Percentiles rank a stretch among this genome's conserved stretches.
These are phyloP conservation scores for Fusarium sp. DNA, from an alignment of 2,329 filamentous ascomycete genomes.

Conservation along the genomic window DNA sequence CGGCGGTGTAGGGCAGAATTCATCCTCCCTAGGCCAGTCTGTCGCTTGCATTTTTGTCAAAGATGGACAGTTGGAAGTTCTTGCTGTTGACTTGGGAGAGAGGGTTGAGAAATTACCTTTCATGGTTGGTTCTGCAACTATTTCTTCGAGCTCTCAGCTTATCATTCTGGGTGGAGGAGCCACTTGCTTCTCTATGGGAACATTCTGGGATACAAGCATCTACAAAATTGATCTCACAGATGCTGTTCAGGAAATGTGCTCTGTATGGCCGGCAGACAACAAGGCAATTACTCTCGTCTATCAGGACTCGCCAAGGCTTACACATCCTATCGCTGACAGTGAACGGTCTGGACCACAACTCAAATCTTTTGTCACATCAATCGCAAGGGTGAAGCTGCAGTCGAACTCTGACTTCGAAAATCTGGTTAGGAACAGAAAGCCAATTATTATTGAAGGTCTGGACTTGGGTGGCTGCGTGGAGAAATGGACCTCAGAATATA, in stretches of 20 bases:
- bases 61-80: conserved; percentile 47
- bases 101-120: conserved; percentile 63
- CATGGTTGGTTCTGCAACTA: conserved; percentile 75
- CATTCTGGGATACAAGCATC: conserved; percentile 80
- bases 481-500: conserved; percentile 77
- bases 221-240: conserved; percentile 57
- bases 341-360: neutral
- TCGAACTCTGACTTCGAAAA: conserved; percentile 69
- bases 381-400: conserved; percentile 67
- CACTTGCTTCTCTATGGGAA: conserved; percentile 92
- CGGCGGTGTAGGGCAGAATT: conserved; percentile 52
- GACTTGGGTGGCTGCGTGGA: conserved; percentile 76
- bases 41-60: conserved; percentile 42
- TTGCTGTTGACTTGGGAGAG: conserved; percentile 12
- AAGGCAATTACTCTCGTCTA: conserved; percentile 32
- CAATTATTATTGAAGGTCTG: conserved; percentile 71
- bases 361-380: conserved; percentile 48
- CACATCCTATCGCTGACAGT: conserved; percentile 24
- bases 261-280: neutral
- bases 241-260: neutral
- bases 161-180: conserved; percentile 83
- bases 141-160: conserved; percentile 63
- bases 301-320: conserved; percentile 49
- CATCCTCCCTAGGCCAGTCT: conserved; percentile 49
- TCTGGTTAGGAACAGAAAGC: conserved; percentile 70